Conservation (phyloP, 805 yeast genomes). For the Cyberlindnera euphorbiiphila region DNA sequence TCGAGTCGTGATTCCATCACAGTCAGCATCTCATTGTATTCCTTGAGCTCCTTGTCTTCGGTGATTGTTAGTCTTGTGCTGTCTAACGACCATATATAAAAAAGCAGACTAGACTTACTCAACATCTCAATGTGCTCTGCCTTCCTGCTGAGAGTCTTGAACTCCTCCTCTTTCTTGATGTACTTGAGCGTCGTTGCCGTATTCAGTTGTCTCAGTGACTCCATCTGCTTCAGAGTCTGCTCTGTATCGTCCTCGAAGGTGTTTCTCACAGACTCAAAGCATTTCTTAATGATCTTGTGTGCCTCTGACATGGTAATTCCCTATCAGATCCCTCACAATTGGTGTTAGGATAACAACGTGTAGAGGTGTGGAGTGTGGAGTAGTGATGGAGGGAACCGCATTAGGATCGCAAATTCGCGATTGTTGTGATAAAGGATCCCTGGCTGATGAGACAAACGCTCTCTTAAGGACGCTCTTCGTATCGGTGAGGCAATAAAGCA, state of each 20-base stretch:
- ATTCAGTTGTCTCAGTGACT: slow-evolving; percentile 49
- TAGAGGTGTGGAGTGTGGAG: no score
- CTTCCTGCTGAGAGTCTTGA: slow-evolving; percentile 27
- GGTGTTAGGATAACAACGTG: no score
- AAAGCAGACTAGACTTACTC: slow-evolving; percentile 18
- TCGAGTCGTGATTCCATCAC: slow-evolving; percentile 17
- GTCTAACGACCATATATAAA: no score
- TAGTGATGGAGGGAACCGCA: no score
- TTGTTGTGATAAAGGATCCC: no score
- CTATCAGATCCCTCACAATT: no score
- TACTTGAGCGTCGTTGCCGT: slow-evolving; percentile 55
- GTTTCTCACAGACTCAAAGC: slow-evolving; percentile 32
- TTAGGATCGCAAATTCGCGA: no score
- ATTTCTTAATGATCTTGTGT: slow-evolving; percentile 21
- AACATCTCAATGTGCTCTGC: slow-evolving; percentile 17
- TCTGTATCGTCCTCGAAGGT: slow-evolving; percentile 38
- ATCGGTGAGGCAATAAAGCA: no score
- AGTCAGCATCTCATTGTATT: slow-evolving; percentile 9
- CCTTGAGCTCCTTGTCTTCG: slow-evolving; percentile 29
- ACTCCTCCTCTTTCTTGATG: slow-evolving; percentile 41
- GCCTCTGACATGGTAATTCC: slow-evolving; percentile 17
- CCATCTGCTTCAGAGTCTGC: slow-evolving; percentile 38
- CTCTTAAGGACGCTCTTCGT: no score
- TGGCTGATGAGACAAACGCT: neutral
- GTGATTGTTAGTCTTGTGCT: slow-evolving; percentile 8